These are phyloP conservation scores for Corylus heterophylla DNA, from an alignment of 306 rosid genomes.

Conservation along the genomic window DNA sequence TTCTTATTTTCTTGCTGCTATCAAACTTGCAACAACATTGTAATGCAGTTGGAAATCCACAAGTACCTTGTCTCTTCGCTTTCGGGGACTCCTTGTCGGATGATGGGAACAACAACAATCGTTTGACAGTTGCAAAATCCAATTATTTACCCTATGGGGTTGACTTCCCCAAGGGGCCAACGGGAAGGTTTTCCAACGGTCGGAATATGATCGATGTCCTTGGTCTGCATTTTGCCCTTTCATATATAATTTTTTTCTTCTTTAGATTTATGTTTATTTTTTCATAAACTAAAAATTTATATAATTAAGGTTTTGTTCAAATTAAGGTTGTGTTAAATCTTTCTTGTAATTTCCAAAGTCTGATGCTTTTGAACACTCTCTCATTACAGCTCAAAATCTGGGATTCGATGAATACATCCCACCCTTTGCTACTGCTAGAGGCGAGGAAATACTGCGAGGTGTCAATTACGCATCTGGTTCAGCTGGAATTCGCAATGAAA, in stretches of 20 bases:
- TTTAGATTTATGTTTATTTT: too few species aligned
- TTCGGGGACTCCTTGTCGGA: constrained; percentile 33
- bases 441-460: not conserved
- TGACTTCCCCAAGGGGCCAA: constrained; percentile 19
- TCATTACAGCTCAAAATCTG: not conserved
- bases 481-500: constrained; percentile 14
- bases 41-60: not conserved
- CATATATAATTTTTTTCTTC: not conserved
- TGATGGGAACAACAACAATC: constrained; percentile 26
- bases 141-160: constrained; percentile 32
- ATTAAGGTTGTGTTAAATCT: too few species aligned
- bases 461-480: constrained; percentile 31
- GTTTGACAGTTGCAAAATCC: not conserved
- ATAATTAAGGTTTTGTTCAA: too few species aligned
- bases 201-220: not conserved
- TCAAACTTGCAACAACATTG: not conserved
- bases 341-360: not conserved
- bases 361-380: not conserved
- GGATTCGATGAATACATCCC: not conserved
- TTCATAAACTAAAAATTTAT: too few species aligned
- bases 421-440: not conserved
- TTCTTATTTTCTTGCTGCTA: not conserved
- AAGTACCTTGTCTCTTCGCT: constrained; percentile 27
- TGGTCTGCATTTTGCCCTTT: not conserved
- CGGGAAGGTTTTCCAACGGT: constrained; percentile 17